These are phyloP conservation scores for Periconia sp. DNA, from an alignment of 2,329 filamentous ascomycete genomes.

Conservation along the genomic window DNA sequence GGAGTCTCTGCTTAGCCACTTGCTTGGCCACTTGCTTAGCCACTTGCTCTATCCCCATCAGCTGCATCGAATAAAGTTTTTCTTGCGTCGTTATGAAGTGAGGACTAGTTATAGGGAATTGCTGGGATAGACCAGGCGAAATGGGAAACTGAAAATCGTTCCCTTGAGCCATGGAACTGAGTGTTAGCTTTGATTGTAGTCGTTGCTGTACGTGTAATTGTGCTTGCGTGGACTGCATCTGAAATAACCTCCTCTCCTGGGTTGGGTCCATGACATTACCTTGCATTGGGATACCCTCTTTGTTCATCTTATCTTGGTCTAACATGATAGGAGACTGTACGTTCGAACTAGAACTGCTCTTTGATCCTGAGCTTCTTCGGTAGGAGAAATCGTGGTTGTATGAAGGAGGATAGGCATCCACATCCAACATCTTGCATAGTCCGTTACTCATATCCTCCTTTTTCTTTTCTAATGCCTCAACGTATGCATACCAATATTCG, in stretches of 20 bases:
- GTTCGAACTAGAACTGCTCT: neutral
- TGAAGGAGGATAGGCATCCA: constrained; percentile 31
- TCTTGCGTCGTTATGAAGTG: no score
- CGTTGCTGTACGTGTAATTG: no score
- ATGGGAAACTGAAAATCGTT: neutral
- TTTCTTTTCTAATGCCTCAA: constrained; percentile 30
- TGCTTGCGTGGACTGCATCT: no score
- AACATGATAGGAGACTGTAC: neutral
- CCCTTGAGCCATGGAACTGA: no score
- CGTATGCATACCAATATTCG: constrained; percentile 33
- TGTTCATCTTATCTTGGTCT: constrained; percentile 5
- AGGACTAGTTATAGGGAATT: no score
- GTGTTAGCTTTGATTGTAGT: no score
- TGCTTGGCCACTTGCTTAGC: no score
- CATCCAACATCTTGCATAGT: constrained; percentile 27
- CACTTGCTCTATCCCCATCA: no score
- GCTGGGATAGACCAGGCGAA: neutral
- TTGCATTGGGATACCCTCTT: constrained; percentile 20
- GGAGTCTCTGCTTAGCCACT: neutral
- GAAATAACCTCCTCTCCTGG: no score
- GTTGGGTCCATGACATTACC: no score
- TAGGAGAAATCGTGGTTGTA: no score
- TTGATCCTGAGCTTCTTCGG: neutral
- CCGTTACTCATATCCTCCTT: constrained; percentile 25
- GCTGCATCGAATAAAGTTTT: no score